phyloP scores from a whole-genome alignment of 2,329 filamentous ascomycete genomes.

The Leptographium procerum region DNA sequence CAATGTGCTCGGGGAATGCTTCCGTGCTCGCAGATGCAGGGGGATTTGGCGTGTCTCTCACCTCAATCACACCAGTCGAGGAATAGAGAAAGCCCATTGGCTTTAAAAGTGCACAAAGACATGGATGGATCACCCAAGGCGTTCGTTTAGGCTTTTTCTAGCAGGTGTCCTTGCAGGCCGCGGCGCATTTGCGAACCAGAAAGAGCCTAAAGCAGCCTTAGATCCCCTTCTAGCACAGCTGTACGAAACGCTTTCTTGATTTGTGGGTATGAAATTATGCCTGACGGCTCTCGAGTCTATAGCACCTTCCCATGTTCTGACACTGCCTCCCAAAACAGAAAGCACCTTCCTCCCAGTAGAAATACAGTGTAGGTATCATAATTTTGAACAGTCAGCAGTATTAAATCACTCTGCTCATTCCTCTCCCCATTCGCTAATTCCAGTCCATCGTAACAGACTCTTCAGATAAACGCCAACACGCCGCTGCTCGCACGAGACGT shows the following conservation, averaged over 20 bases:
- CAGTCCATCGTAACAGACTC: background rate
- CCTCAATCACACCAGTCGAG: too few relatives aligned
- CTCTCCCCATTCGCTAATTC: background rate
- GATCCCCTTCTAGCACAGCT: background rate
- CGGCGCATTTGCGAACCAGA: background rate
- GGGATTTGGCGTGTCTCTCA: too few relatives aligned
- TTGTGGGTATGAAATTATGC: background rate
- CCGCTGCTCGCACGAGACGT: conserved; percentile 9
- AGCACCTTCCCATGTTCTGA: background rate
- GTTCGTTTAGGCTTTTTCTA: background rate
- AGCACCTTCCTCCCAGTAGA: background rate
- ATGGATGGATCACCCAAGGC: background rate
- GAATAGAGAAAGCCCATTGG: too few relatives aligned
- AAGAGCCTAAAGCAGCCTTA: background rate
- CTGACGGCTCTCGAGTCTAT: background rate
- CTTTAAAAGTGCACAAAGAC: background rate
- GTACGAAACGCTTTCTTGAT: background rate
- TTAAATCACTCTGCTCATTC: too few relatives aligned
- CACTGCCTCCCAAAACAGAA: background rate
- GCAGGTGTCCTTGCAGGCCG: background rate
- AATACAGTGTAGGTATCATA: background rate
- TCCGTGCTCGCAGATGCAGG: too few relatives aligned
- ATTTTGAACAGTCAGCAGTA: background rate
- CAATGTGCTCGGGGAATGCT: too few relatives aligned
- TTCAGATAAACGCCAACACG: conserved; percentile 7